phyloP scores from a whole-genome alignment of 2,329 filamentous ascomycete genomes.

The Pyricularia pennisetigena region DNA sequence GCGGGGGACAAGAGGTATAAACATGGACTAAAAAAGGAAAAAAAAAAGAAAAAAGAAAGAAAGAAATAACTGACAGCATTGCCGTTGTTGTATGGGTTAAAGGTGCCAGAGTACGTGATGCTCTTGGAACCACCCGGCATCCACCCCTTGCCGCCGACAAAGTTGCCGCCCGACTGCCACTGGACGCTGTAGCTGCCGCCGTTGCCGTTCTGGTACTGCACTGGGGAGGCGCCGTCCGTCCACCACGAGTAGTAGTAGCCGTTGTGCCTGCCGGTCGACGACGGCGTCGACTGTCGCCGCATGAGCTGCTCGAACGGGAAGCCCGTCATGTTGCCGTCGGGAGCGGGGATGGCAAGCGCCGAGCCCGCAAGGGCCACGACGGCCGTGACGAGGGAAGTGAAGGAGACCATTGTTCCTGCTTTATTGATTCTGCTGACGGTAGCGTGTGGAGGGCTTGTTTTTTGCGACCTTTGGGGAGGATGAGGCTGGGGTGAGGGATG shows the following conservation, averaged over 20 bases:
- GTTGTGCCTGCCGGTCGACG: constrained; percentile 39
- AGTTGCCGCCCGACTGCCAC: constrained; percentile 39
- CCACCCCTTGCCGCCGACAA: constrained; percentile 51
- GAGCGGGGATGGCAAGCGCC: constrained; percentile 22
- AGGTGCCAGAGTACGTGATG: constrained; percentile 4
- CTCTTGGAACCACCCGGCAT: constrained; percentile 16
- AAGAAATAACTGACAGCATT: not conserved
- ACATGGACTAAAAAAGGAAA: not conserved
- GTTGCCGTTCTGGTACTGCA: constrained; percentile 43
- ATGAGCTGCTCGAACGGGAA: constrained; percentile 11
- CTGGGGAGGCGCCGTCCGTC: constrained; percentile 39
- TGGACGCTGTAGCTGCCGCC: constrained; percentile 35
- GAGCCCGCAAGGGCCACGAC: constrained; percentile 19
- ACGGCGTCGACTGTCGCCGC: constrained; percentile 25
- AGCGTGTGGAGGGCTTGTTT: not conserved
- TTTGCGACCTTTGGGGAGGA: not conserved
- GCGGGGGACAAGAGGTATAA: not conserved
- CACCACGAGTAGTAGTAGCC: constrained; percentile 53
- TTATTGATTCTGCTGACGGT: not conserved
- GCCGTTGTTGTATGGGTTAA: constrained; percentile 4
- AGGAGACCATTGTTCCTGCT: constrained; percentile 23
- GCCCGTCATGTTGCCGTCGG: constrained; percentile 20
- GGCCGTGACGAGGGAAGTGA: constrained; percentile 27
- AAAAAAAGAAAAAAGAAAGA: not conserved
- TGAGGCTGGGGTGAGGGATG: not conserved